These are phyloP conservation scores for Podila epicladia DNA, from an alignment of 192 early-diverging fungal species.

Conservation along the genomic window DNA sequence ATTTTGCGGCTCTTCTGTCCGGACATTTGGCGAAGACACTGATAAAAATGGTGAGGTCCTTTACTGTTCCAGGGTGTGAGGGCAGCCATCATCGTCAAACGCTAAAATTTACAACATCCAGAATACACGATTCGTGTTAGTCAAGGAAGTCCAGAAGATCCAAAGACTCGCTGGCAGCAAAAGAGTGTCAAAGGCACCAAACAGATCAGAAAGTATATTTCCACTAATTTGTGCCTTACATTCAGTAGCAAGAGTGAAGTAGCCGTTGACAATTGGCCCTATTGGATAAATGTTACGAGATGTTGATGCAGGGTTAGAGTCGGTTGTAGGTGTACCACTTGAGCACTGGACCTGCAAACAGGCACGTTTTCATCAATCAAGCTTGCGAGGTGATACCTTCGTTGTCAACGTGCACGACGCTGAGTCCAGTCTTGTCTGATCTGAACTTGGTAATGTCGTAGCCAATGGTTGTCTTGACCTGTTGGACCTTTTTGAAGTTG, in stretches of 20 bases:
- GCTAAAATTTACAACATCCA: slow-evolving; percentile 30
- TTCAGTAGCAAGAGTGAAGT: slow-evolving; percentile 67
- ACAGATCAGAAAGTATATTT: neutral
- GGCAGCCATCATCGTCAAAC: slow-evolving; percentile 67
- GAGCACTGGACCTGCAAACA: neutral
- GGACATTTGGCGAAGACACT: neutral
- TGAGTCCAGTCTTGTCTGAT: slow-evolving; percentile 61
- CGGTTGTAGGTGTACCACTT: neutral
- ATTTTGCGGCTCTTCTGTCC: neutral
- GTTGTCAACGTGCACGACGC: slow-evolving; percentile 59
- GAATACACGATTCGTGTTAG: neutral
- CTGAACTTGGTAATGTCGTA: slow-evolving; percentile 62
- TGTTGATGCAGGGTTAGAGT: neutral
- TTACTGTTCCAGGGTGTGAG: slow-evolving; percentile 70
- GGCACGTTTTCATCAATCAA: neutral
- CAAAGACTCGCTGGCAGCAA: too few relatives aligned
- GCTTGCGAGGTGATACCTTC: slow-evolving; percentile 49
- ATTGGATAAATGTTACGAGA: neutral
- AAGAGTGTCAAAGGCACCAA: too few relatives aligned
- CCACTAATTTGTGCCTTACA: slow-evolving; percentile 31
- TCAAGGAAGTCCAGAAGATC: too few relatives aligned
- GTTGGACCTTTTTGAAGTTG: slow-evolving; percentile 56
- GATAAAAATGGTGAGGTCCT: neutral
- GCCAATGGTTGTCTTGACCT: slow-evolving; percentile 57
- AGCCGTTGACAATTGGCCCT: slow-evolving; percentile 68